phyloP scores from a whole-genome alignment of 2,329 filamentous ascomycete genomes.

The Thelonectria olida region DNA sequence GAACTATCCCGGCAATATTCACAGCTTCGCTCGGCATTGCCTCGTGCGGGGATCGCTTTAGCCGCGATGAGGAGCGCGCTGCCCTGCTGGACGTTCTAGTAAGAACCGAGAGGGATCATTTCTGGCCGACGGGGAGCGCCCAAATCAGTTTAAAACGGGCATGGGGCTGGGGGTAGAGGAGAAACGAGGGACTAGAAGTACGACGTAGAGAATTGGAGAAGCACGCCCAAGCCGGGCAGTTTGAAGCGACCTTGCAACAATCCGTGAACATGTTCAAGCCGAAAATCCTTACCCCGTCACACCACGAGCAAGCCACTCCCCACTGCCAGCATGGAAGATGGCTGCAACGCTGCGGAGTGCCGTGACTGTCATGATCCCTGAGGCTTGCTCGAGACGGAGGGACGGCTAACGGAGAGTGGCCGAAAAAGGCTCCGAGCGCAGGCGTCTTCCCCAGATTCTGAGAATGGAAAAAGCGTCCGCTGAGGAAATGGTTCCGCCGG shows the following conservation, averaged over 20 bases:
- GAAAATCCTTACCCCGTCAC: conserved; percentile 9
- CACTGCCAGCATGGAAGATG: background rate
- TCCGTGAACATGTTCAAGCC: background rate
- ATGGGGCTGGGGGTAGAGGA: conserved; percentile 55
- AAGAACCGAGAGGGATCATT: conserved; percentile 59
- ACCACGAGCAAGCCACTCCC: conserved; percentile 9
- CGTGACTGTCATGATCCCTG: background rate
- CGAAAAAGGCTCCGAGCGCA: conserved; percentile 5
- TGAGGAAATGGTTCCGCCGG: background rate
- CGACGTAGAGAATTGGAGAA: background rate
- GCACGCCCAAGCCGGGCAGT: background rate
- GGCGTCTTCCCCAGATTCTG: background rate
- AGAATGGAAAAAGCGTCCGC: background rate
- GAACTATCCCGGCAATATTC: conserved; percentile 65
- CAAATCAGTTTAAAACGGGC: conserved; percentile 56
- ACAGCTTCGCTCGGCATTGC: conserved; percentile 65
- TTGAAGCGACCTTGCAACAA: background rate
- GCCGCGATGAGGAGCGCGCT: conserved; percentile 54
- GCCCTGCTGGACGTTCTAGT: conserved; percentile 57
- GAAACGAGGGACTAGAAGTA: background rate
- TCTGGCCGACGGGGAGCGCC: conserved; percentile 60
- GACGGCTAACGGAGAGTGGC: background rate
- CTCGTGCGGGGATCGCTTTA: conserved; percentile 59
- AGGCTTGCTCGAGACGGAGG: background rate
- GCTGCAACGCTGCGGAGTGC: conserved; percentile 9